A percentile compares a stretch with the other conserved stretches of the same genome.
phyloP scores from a whole-genome alignment of 2,329 filamentous ascomycete genomes.

The Pseudogymnoascus sp. region DNA sequence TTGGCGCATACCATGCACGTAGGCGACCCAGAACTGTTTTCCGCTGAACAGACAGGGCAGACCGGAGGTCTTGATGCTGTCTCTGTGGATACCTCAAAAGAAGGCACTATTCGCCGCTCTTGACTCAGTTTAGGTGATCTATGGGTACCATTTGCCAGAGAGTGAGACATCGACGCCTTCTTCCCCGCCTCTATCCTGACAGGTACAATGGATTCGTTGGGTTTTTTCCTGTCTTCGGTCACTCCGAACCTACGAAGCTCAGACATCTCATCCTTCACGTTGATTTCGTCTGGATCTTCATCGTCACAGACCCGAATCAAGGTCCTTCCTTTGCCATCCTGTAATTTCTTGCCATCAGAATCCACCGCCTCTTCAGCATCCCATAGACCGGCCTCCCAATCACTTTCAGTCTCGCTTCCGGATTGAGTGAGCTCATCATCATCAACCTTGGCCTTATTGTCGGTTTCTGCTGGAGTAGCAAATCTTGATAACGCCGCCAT shows the following conservation, averaged over 20 bases:
- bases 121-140: background rate
- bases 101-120: background rate
- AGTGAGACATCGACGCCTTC: background rate
- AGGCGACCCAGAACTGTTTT: slow-evolving; percentile 44
- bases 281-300: slow-evolving; percentile 50
- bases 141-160: background rate
- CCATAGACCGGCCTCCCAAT: slow-evolving; percentile 29
- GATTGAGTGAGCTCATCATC: slow-evolving; percentile 31
- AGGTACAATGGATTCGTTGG: background rate
- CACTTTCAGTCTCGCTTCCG: slow-evolving; percentile 36
- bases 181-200: background rate
- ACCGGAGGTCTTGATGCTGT: background rate
- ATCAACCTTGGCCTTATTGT: slow-evolving; percentile 23
- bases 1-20: slow-evolving; percentile 64
- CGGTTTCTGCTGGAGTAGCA: slow-evolving; percentile 32
- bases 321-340: slow-evolving; percentile 57
- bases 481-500: slow-evolving; percentile 53
- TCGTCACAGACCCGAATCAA: slow-evolving; percentile 71
- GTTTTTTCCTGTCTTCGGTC: slow-evolving; percentile 13
- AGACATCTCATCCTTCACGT: slow-evolving; percentile 53
- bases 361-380: slow-evolving; percentile 49
- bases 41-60: slow-evolving; percentile 61
- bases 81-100: background rate
- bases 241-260: slow-evolving; percentile 43
- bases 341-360: slow-evolving; percentile 52